A percentile compares a stretch with the other conserved stretches of the same genome.
phyloP scores from a whole-genome alignment of 139 green algal genomes.

The Asterochloris erici region DNA sequence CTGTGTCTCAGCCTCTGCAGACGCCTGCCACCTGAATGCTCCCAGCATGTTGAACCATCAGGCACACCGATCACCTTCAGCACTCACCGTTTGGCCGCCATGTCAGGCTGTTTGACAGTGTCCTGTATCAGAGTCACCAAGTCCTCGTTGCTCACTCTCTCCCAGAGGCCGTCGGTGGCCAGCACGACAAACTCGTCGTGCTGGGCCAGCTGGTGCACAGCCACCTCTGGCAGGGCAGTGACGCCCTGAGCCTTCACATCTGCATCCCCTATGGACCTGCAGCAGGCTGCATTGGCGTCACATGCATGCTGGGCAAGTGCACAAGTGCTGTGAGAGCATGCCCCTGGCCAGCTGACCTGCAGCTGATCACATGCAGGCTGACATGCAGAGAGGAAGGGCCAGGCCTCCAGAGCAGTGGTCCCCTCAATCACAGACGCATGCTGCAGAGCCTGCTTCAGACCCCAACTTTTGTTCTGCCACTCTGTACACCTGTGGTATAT shows the following conservation, averaged over 20 bases:
- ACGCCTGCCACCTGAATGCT: not conserved
- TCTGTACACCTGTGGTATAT: too few species aligned
- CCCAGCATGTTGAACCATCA: not conserved
- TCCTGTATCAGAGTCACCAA: conserved; percentile 66
- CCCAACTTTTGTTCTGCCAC: too few species aligned
- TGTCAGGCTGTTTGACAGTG: conserved; percentile 76
- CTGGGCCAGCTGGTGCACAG: conserved; percentile 30
- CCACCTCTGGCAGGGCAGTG: conserved; percentile 72
- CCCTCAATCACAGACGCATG: too few species aligned
- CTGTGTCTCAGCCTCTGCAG: not conserved
- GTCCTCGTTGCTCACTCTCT: conserved; percentile 74
- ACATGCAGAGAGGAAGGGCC: too few species aligned
- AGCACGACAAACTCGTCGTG: conserved; percentile 83
- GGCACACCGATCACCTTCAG: not conserved
- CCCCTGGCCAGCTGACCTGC: too few species aligned
- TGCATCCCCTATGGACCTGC: conserved; percentile 77
- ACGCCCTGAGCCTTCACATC: conserved; percentile 77
- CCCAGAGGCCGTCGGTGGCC: conserved; percentile 88
- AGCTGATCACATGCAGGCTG: too few species aligned
- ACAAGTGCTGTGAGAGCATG: not conserved
- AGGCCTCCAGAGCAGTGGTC: too few species aligned
- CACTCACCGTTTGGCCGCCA: conserved; percentile 32
- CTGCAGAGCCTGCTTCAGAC: too few species aligned
- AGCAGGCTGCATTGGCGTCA: not conserved
- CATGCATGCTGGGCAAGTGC: not conserved